phyloP scores from a whole-genome alignment of 2,329 filamentous ascomycete species.

The Botrytis cinerea region DNA sequence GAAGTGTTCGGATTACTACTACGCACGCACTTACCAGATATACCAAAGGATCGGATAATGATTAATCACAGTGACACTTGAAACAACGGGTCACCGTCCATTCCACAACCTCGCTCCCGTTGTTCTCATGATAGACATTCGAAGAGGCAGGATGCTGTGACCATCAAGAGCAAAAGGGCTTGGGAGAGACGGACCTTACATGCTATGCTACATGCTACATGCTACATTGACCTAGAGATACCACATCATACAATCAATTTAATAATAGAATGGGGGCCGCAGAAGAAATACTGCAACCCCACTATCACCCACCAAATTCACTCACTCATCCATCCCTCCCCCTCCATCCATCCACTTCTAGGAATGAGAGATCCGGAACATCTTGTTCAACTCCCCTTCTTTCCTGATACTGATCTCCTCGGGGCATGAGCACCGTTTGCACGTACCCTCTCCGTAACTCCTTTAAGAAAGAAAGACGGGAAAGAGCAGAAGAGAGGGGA shows the following conservation, averaged over 20 bases:
- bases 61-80: background rate
- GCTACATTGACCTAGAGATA: background rate
- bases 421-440: background rate
- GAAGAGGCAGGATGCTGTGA: background rate
- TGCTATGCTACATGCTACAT: background rate
- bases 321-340: background rate
- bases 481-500: background rate
- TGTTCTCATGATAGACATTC: constrained; percentile 12
- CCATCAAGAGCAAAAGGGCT: background rate
- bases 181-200: background rate
- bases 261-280: background rate
- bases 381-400: background rate
- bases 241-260: background rate
- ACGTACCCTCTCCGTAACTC: background rate
- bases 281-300: background rate
- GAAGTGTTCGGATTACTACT: background rate
- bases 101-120: background rate
- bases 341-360: background rate
- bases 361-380: background rate
- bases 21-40: background rate
- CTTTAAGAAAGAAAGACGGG: background rate
- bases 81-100: background rate
- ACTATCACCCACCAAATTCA: background rate
- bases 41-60: background rate
- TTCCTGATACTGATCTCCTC: background rate